A percentile compares a stretch with the other conserved stretches of the same genome.
Evolutionary conservation across 1,139 yeast species (phyloP).

Genomic region (Yamadazyma taylorii): DNA sequence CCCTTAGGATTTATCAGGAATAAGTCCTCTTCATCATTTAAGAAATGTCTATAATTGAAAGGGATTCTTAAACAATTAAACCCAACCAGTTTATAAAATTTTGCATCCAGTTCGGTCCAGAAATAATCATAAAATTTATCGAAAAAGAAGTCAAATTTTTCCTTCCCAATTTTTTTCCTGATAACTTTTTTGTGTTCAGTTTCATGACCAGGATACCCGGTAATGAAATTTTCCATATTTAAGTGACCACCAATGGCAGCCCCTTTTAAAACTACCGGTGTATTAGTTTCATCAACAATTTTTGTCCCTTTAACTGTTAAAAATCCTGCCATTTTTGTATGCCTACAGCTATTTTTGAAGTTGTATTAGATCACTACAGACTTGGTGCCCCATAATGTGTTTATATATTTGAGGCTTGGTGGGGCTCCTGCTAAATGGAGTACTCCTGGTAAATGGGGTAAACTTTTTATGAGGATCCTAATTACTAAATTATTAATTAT

Average conservation of each 20-base stretch:
- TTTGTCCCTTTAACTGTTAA: constrained; percentile 27
- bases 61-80: constrained; percentile 44
- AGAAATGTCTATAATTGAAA: constrained; percentile 43
- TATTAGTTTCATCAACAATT: constrained; percentile 33
- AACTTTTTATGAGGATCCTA: too few species aligned
- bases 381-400: too few species aligned
- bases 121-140: constrained; percentile 45
- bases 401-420: too few species aligned
- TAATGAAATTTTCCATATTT: constrained; percentile 49
- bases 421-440: too few species aligned
- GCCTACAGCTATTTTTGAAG: not conserved
- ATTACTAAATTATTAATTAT: too few species aligned
- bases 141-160: constrained; percentile 40
- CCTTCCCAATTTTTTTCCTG: constrained; percentile 32
- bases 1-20: constrained; percentile 35
- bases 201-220: constrained; percentile 47
- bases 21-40: constrained; percentile 38
- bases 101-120: constrained; percentile 43
- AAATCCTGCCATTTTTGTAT: constrained; percentile 10
- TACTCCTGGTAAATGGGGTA: too few species aligned
- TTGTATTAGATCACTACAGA: too few species aligned
- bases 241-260: constrained; percentile 45
- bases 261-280: constrained; percentile 32
- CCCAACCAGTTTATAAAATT: constrained; percentile 34
- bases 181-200: constrained; percentile 40